These are phyloP conservation scores for Pseudocercospora cruenta DNA, from an alignment of 2,329 filamentous ascomycete species.

Conservation along the genomic window DNA sequence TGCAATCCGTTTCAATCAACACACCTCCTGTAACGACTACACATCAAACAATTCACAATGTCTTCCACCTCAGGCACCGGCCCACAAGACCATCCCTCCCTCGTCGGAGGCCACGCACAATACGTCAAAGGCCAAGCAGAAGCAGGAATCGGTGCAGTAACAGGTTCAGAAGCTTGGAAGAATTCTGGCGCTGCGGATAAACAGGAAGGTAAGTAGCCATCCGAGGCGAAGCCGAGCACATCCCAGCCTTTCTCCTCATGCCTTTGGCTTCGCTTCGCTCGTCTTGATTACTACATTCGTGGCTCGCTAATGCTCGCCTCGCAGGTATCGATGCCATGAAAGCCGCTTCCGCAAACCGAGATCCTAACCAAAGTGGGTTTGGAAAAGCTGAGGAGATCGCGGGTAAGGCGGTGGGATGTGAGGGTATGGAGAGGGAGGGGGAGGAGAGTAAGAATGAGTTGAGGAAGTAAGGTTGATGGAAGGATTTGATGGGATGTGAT, in stretches of 20 bases:
- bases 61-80: conserved; percentile 21
- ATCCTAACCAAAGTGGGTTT: conserved; percentile 58
- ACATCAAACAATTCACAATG: neutral
- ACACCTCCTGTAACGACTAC: no score
- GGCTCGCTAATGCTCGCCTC: neutral
- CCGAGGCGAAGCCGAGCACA: neutral
- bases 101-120: conserved; percentile 66
- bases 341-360: conserved; percentile 59
- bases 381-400: conserved; percentile 68
- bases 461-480: neutral
- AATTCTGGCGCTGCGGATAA: conserved; percentile 67
- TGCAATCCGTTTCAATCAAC: no score
- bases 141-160: conserved; percentile 63
- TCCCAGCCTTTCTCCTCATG: no score
- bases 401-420: conserved; percentile 66
- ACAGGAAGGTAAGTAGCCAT: conserved; percentile 34
- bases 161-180: conserved; percentile 66
- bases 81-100: conserved; percentile 55
- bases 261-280: no score
- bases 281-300: no score
- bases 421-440: conserved; percentile 70
- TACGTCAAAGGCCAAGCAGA: conserved; percentile 71
- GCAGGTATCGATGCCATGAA: conserved; percentile 67
- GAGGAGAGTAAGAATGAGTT: conserved; percentile 48
- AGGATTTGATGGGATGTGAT: no score